Base-by-base conservation (phyloP, 306 rosid genomes). In the Astragalus membranaceus region DNA sequence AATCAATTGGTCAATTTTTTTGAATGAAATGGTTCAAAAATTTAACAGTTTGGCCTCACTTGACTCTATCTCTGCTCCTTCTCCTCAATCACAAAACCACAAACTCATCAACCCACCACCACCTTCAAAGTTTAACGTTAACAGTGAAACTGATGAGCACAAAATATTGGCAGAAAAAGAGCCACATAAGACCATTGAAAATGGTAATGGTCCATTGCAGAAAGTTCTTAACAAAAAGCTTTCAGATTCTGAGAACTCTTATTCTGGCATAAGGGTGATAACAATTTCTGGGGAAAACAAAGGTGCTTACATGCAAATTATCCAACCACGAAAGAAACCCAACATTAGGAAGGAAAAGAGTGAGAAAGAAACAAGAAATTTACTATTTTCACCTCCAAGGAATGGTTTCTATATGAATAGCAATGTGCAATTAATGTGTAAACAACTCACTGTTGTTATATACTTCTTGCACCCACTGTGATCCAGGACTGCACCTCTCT, bases 251-350 rank as follows among this genome's bases (percentile, higher is more conserved):
- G 81, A 69, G 53, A 87, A 68, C 30, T 26, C 30, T 4, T 8
- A 13, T 4, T 5, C 17, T 12, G 76, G 79, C 47, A 26, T 37
- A 62, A 83, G 82, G 82, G 78, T 84, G 8, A 82, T 90, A 49
- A 89, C 93, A 58, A 55, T 92, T 67, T 78, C 88, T 11, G 96
- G 96, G n/a, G 93, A 92, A 77, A 92, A 92, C 77, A 87, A 35
- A 73, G 98, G 98, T 10, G 95, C 98, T 39, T 67, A 16, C 81
- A 88, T 90, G 96, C 81, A 88, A 41, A 68, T 86, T 20, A 48
- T 69, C 7, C 81, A 73, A 17, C 5, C n/a, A 61, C 50, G 85
- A 20, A 20, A 20, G 23, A 20, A 20, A 20, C 23, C n/a, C n/a
- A n/a, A n/a, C n/a, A n/a, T n/a, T n/a, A n/a, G n/a, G 30, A 75